Conservation (phyloP, 2,329 filamentous ascomycete genomes). For the Kalaharituber pfeilii region DNA sequence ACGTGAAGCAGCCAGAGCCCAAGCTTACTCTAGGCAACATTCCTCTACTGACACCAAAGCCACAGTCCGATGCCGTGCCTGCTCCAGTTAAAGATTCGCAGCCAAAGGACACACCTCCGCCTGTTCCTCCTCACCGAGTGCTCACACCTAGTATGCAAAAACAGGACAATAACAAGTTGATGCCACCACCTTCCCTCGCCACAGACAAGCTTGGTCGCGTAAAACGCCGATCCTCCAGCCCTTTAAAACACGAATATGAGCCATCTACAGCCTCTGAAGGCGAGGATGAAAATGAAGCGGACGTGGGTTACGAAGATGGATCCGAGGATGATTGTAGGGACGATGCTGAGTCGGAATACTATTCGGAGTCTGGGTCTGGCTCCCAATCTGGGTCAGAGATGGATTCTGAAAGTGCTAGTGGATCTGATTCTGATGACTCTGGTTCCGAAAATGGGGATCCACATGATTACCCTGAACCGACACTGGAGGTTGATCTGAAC, state of each 20-base stretch:
- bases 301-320: conserved; percentile 35
- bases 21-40: neutral
- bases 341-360: conserved; percentile 37
- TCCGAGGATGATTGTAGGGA: conserved; percentile 24
- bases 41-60: neutral
- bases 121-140: conserved; percentile 27
- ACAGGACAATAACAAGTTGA: conserved; percentile 33
- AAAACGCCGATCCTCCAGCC: conserved; percentile 62
- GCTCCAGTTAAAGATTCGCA: conserved; percentile 1
- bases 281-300: conserved; percentile 35
- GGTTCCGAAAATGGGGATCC: neutral
- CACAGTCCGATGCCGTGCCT: neutral
- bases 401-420: neutral
- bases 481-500: neutral
- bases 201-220: conserved; percentile 26
- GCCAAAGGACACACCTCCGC: conserved; percentile 17
- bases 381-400: neutral
- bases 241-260: conserved; percentile 90
- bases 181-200: conserved; percentile 30
- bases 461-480: neutral
- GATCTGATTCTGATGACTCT: neutral
- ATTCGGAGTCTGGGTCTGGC: conserved; percentile 13
- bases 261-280: conserved; percentile 49
- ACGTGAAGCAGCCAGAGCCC: neutral
- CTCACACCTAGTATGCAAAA: conserved; percentile 27